Conservation (phyloP, 805 yeast species). For the Wilhelminamyces savonicus region DNA sequence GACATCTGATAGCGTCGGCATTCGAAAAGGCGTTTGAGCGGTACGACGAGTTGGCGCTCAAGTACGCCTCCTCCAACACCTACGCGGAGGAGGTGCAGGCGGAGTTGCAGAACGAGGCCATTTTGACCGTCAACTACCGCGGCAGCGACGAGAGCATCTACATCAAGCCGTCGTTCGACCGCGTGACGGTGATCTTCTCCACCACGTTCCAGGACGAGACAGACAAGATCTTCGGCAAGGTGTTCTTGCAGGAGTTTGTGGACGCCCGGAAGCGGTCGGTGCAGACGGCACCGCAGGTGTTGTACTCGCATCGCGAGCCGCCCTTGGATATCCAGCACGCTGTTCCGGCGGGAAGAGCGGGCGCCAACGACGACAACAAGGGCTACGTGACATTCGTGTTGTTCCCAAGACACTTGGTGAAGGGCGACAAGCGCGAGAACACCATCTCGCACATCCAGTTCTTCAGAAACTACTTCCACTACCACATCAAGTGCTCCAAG, state of each 20-base stretch:
- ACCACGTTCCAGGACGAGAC: conserved; percentile 96
- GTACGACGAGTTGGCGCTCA: conserved; percentile 61
- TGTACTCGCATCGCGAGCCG: conserved; percentile 84
- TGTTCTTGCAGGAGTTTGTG: conserved; percentile 86
- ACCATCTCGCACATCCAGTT: conserved; percentile 87
- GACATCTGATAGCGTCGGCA: conserved; percentile 89
- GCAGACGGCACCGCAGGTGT: conserved; percentile 97
- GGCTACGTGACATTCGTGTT: conserved; percentile 63
- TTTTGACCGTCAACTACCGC: conserved; percentile 74
- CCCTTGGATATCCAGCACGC: conserved; percentile 63
- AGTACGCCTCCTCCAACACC: conserved; percentile 35
- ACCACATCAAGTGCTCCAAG: conserved; percentile 96
- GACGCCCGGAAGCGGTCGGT: conserved; percentile 94
- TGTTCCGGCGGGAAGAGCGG: conserved; percentile 19
- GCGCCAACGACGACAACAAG: conserved; percentile 38
- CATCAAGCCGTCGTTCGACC: conserved; percentile 86
- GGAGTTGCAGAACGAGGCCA: conserved; percentile 46
- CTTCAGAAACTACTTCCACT: conserved; percentile 96
- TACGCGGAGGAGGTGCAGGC: conserved; percentile 39
- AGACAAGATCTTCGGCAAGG: conserved; percentile 85
- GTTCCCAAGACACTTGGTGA: conserved; percentile 71
- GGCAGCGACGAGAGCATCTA: conserved; percentile 83
- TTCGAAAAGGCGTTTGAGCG: conserved; percentile 79
- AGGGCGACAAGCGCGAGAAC: conserved; percentile 66
- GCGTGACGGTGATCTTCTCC: conserved; percentile 94